These are phyloP conservation scores for Chionographis japonica DNA, from an alignment of 106 monocot genomes.

Conservation along the genomic window DNA sequence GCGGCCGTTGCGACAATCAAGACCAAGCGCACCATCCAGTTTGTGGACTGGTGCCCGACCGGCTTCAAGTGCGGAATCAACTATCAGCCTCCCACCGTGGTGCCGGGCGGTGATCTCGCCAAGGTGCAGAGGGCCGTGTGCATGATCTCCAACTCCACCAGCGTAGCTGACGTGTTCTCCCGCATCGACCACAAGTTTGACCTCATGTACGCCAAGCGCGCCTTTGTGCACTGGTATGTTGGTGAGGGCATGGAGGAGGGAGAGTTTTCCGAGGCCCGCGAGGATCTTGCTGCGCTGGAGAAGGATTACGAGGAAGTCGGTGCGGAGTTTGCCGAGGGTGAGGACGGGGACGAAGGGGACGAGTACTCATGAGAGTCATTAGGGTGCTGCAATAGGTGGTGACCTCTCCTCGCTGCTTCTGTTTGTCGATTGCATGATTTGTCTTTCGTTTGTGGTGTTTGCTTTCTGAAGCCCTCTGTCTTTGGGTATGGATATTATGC, in stretches of 20 bases:
- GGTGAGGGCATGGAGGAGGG: constrained; percentile 49
- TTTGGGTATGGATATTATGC: too few species aligned
- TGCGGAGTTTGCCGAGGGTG: constrained; percentile 21
- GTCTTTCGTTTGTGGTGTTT: too few species aligned
- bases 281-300: constrained; percentile 36
- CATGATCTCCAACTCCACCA: constrained; percentile 47
- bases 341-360: constrained; percentile 1
- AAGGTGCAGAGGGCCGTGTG: constrained; percentile 43
- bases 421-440: too few species aligned
- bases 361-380: too few species aligned
- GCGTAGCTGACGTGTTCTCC: constrained; percentile 41
- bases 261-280: constrained; percentile 40
- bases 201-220: constrained; percentile 38
- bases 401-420: too few species aligned
- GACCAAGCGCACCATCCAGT: constrained; percentile 64
- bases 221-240: constrained; percentile 43
- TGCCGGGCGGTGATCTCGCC: constrained; percentile 36
- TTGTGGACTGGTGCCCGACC: constrained; percentile 64
- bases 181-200: constrained; percentile 39
- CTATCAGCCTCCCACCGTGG: constrained; percentile 37
- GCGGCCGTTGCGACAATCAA: constrained; percentile 49
- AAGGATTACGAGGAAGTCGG: constrained; percentile 43
- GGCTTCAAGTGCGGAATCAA: constrained; percentile 54
- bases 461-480: too few species aligned
- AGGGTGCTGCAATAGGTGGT: too few species aligned